Percentiles rank a stretch among this genome's conserved stretches.
Evolutionary conservation across 148 eudicot species (phyloP).

Genomic region (Chenopodium quinoa): DNA sequence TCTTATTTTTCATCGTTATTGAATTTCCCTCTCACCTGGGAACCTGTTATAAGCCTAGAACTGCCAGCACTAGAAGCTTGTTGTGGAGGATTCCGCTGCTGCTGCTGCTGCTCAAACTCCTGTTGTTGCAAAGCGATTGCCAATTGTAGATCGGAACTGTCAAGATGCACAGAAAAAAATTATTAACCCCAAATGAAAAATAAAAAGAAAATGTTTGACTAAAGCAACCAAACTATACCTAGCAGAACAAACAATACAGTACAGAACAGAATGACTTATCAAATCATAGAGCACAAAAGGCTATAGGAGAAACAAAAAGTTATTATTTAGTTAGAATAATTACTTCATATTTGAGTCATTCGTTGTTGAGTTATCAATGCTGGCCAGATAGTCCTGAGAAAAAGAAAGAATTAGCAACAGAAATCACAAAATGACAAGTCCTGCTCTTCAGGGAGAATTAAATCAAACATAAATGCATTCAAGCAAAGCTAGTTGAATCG

Average conservation of each 20-base stretch:
- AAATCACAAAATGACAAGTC: not conserved
- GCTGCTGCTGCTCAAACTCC: slow-evolving; percentile 67
- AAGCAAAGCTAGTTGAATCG: too few relatives aligned
- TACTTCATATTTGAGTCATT: slow-evolving; percentile 64
- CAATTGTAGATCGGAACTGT: slow-evolving; percentile 86
- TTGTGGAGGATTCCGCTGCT: slow-evolving; percentile 37
- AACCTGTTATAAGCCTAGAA: slow-evolving; percentile 70
- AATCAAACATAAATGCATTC: too few relatives aligned
- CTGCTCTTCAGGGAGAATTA: not conserved
- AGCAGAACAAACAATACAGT: not conserved
- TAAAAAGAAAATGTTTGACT: too few relatives aligned
- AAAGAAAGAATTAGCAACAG: slow-evolving; percentile 8
- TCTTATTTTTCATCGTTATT: slow-evolving; percentile 9
- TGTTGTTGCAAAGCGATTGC: slow-evolving; percentile 94
- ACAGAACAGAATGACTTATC: not conserved
- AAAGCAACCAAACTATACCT: not conserved
- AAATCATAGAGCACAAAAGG: not conserved
- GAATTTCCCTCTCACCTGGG: slow-evolving; percentile 59
- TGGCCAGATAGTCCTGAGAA: slow-evolving; percentile 71
- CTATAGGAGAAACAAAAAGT: not conserved
- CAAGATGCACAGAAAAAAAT: slow-evolving; percentile 1
- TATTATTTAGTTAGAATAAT: slow-evolving; percentile 20
- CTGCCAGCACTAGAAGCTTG: slow-evolving; percentile 40
- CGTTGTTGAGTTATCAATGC: slow-evolving; percentile 47
- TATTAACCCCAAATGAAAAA: not conserved